Conservation (phyloP, 2,329 filamentous ascomycete genomes). For the Monilinia polystroma region DNA sequence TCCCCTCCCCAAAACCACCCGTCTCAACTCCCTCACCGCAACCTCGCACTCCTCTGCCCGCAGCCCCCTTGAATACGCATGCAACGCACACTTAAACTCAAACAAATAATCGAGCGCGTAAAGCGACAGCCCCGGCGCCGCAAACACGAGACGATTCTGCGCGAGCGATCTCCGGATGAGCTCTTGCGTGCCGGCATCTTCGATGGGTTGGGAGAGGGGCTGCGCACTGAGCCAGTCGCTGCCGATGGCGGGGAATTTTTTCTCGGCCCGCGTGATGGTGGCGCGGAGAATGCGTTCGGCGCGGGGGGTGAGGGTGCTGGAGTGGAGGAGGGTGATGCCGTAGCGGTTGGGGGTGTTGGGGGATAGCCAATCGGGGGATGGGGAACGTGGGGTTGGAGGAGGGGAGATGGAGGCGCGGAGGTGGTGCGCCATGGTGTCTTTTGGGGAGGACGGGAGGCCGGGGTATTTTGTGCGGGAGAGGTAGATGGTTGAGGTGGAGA, state of each 20-base stretch:
- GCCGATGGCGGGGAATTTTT: conserved; percentile 46
- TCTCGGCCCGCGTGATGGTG: conserved; percentile 53
- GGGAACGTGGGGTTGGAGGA: conserved; percentile 29
- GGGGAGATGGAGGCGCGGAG: background rate
- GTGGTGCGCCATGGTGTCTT: conserved; percentile 25
- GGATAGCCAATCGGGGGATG: conserved; percentile 37
- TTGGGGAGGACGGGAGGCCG: conserved; percentile 33
- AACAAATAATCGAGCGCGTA: conserved; percentile 62
- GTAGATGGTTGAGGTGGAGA: conserved; percentile 21
- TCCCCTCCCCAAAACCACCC: conserved; percentile 55
- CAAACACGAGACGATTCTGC: conserved; percentile 63
- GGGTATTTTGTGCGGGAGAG: conserved; percentile 34
- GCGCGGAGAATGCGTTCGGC: conserved; percentile 50
- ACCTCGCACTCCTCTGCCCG: conserved; percentile 49
- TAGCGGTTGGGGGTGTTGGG: conserved; percentile 43
- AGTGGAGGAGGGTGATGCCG: conserved; percentile 51
- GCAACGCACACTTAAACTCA: conserved; percentile 61
- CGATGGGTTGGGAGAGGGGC: conserved; percentile 45
- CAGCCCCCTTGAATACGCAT: conserved; percentile 53
- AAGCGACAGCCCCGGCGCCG: conserved; percentile 57
- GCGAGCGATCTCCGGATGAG: conserved; percentile 56
- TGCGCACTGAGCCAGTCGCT: conserved; percentile 34
- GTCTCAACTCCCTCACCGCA: conserved; percentile 61
- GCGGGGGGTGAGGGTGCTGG: conserved; percentile 47
- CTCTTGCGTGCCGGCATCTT: conserved; percentile 49